Percentiles rank a stretch among this genome's conserved stretches.
These are phyloP conservation scores for Termitomyces sp. DNA, from an alignment of 768 basidiomycete genomes.

Conservation along the genomic window DNA sequence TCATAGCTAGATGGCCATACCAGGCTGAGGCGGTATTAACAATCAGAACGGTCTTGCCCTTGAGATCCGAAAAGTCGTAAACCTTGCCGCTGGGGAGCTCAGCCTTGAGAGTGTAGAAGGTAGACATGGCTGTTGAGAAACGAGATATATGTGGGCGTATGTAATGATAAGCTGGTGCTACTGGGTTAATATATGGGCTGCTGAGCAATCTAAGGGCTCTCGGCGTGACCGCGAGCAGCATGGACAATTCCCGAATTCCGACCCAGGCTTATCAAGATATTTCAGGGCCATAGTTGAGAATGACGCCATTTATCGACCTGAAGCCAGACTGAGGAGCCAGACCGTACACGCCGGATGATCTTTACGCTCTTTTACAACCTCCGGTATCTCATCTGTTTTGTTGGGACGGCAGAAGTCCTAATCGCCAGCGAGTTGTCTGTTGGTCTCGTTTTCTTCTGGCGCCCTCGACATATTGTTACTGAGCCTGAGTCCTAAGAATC, in stretches of 20 bases:
- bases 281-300: too few relatives aligned
- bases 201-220: constrained; percentile 29
- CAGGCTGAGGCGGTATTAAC: constrained; percentile 80
- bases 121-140: constrained; percentile 15
- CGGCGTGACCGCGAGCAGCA: constrained; percentile 23
- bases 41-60: constrained; percentile 75
- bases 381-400: too few relatives aligned
- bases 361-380: too few relatives aligned
- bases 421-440: too few relatives aligned
- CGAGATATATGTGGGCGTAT: constrained; percentile 1
- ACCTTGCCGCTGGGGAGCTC: constrained; percentile 52
- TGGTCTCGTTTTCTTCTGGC: too few relatives aligned
- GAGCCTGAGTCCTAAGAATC: too few relatives aligned
- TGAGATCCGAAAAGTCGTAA: constrained; percentile 65
- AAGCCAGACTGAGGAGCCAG: too few relatives aligned
- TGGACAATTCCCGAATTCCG: constrained; percentile 1
- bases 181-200: constrained; percentile 16
- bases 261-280: background rate
- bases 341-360: too few relatives aligned
- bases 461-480: too few relatives aligned
- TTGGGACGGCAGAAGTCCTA: too few relatives aligned
- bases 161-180: background rate
- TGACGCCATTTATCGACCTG: too few relatives aligned
- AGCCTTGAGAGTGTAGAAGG: constrained; percentile 70
- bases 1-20: constrained; percentile 31